Conservation (phyloP, 257 asterid genomes). For the Jacaranda copaia region DNA sequence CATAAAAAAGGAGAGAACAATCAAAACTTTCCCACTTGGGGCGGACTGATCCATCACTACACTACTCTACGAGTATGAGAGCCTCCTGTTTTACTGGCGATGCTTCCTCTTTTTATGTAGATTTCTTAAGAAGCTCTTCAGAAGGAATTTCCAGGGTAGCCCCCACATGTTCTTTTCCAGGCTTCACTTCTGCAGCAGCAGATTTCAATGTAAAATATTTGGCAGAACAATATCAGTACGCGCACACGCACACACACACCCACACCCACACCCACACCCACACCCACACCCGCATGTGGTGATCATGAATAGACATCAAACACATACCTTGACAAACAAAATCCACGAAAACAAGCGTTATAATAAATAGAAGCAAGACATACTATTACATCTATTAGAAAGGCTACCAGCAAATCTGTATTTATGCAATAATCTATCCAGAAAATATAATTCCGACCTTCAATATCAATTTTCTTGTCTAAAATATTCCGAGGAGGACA, state of each 20-base stretch:
- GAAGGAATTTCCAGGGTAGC: slow-evolving; percentile 90
- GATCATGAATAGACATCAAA: not conserved
- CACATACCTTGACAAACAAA: slow-evolving; percentile 1
- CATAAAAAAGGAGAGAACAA: not conserved
- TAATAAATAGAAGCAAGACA: not conserved
- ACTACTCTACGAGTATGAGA: slow-evolving; percentile 6
- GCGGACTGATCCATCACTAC: slow-evolving; percentile 12
- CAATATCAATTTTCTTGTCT: not conserved
- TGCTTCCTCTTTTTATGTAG: slow-evolving; percentile 34
- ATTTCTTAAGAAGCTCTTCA: slow-evolving; percentile 73
- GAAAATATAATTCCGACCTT: not conserved
- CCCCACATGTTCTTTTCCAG: slow-evolving; percentile 76
- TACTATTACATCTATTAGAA: not conserved
- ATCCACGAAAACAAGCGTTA: not conserved
- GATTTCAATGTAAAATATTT: slow-evolving; percentile 20
- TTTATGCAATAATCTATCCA: not conserved
- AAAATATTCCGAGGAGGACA: not conserved
- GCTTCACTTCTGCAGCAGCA: slow-evolving; percentile 74
- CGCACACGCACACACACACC: too few relatives aligned
- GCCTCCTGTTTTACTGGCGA: slow-evolving; percentile 10
- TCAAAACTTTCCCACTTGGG: slow-evolving; percentile 2
- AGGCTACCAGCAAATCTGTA: not conserved
- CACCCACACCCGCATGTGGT: not conserved
- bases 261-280: not conserved
- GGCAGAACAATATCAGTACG: not conserved